A percentile compares a stretch with the other conserved stretches of the same genome.
phyloP scores from a whole-genome alignment of 129 eudicot species.

The Oenanthe sinensis region DNA sequence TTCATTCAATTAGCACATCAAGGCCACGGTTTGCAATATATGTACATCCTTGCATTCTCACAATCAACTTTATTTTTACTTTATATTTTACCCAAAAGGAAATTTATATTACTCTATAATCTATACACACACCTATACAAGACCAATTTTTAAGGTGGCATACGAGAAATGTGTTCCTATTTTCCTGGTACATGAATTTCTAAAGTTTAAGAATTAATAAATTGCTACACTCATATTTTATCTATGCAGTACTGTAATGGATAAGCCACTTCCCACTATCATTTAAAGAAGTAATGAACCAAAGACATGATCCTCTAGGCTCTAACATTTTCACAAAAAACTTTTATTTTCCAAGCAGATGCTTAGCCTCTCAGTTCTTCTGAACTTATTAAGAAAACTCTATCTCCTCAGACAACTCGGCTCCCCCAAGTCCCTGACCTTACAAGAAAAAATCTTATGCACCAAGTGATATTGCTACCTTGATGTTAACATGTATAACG shows the following conservation, averaged over 20 bases:
- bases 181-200: not conserved
- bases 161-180: no score
- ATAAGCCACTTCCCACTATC: not conserved
- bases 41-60: not conserved
- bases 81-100: not conserved
- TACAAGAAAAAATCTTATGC: no score
- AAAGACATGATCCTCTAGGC: not conserved
- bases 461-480: no score
- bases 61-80: not conserved
- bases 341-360: no score
- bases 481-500: no score
- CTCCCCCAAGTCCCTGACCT: no score
- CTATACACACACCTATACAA: not conserved
- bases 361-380: no score
- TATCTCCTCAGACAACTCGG: no score
- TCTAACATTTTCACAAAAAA: no score
- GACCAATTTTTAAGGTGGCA: not conserved
- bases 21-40: not conserved
- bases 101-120: not conserved
- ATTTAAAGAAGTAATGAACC: not conserved
- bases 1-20: constrained; percentile 2
- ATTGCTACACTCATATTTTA: not conserved
- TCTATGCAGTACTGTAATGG: not conserved
- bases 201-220: not conserved
- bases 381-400: no score